Percentiles rank a stretch among this genome's conserved stretches.
Conservation (phyloP, 495 filamentous ascomycete genomes). For the Staphylotrichum tortipilum region DNA sequence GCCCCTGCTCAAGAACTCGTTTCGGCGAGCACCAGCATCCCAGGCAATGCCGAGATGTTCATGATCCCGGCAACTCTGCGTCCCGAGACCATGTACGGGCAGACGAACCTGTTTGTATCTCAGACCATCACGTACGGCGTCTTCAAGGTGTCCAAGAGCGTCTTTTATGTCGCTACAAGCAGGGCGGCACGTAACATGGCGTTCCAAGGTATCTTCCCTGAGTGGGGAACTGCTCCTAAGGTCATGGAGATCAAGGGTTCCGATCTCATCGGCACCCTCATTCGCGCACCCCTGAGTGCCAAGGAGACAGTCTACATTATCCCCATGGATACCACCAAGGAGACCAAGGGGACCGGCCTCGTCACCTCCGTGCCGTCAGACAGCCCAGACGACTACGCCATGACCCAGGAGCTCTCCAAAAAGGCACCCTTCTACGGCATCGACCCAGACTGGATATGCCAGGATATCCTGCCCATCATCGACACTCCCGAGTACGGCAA, state of each 20-base stretch:
- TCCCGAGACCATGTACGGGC: constrained; percentile 98
- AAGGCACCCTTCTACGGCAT: constrained; percentile 94
- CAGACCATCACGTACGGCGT: constrained; percentile 63
- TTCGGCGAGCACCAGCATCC: constrained; percentile 53
- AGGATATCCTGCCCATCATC: constrained; percentile 81
- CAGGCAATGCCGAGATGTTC: constrained; percentile 69
- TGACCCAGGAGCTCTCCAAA: constrained; percentile 77
- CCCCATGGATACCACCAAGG: constrained; percentile 87
- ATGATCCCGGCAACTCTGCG: constrained; percentile 85
- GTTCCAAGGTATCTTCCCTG: constrained; percentile 77
- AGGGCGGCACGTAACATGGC: constrained; percentile 91
- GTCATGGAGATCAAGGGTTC: constrained; percentile 64
- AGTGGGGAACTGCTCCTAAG: constrained; percentile 64
- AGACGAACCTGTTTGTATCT: constrained; percentile 89
- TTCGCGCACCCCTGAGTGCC: constrained; percentile 82
- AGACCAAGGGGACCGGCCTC: constrained; percentile 88
- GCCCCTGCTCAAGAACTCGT: constrained; percentile 57
- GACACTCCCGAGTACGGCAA: constrained; percentile 75
- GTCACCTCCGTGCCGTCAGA: constrained; percentile 92
- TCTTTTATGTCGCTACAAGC: constrained; percentile 76
- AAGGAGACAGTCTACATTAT: constrained; percentile 75
- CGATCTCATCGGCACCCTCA: constrained; percentile 69
- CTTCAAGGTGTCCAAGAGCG: constrained; percentile 70
- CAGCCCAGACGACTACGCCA: constrained; percentile 71
- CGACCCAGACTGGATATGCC: constrained; percentile 86